These are phyloP conservation scores for Rosa chinensis DNA, from an alignment of 306 rosid species.

Conservation along the genomic window DNA sequence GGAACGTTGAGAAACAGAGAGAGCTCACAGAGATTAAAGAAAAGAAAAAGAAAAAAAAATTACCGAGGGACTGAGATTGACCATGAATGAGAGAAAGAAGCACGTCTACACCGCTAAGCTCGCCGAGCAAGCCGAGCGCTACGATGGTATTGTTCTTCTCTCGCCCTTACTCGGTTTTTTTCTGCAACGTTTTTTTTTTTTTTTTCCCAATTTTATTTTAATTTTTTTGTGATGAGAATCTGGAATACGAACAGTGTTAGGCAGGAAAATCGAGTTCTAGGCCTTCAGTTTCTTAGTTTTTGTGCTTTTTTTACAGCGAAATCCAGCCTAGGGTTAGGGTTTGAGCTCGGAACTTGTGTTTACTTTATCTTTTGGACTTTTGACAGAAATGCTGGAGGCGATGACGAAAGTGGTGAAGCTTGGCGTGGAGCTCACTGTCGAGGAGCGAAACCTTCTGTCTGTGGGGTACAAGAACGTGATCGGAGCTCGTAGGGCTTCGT, in stretches of 20 bases:
- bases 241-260: neutral
- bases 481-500: conserved; percentile 62
- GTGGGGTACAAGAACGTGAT: conserved; percentile 58
- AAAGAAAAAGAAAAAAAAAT: no score
- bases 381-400: conserved; percentile 60
- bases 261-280: neutral
- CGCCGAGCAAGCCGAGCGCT: no score
- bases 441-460: conserved; percentile 57
- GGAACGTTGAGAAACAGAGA: no score
- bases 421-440: conserved; percentile 52
- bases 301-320: neutral
- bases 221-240: neutral
- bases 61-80: no score
- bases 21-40: no score
- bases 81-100: no score
- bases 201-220: neutral
- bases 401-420: conserved; percentile 61
- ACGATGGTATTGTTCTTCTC: no score
- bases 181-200: no score
- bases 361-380: neutral
- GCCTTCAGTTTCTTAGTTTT: neutral
- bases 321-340: neutral
- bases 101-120: no score
- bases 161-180: no score
- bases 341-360: neutral